Conservation (phyloP, 768 basidiomycete genomes). For the Boletus barrowsii region DNA sequence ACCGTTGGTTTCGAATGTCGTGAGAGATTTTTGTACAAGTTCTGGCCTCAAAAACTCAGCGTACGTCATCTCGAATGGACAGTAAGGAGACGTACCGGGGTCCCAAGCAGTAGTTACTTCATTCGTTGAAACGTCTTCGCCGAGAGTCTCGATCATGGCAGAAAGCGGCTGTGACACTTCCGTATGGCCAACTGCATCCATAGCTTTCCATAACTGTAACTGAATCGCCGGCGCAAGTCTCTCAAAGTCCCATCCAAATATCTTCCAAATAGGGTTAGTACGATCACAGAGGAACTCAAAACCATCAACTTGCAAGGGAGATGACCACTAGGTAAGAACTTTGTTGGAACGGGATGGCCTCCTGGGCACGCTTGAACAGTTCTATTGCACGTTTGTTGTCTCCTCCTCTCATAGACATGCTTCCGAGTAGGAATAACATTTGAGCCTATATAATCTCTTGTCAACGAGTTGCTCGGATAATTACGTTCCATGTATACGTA, state of each 20-base stretch:
- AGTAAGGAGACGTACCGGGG: no score
- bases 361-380: neutral
- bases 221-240: neutral
- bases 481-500: neutral
- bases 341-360: neutral
- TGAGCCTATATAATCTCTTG: neutral
- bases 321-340: neutral
- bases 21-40: no score
- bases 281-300: neutral
- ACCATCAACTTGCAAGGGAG: neutral
- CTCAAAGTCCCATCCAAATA: no score
- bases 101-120: no score
- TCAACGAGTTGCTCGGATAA: neutral
- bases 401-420: neutral
- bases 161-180: neutral
- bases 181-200: neutral
- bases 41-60: no score
- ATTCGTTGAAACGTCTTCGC: no score
- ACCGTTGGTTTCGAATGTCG: no score
- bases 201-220: neutral
- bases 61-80: no score
- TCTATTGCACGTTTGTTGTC: neutral
- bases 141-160: no score
- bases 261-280: neutral
- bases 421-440: neutral